Conservation (phyloP, 805 yeast genomes). For the Saturnispora mendoncae region DNA sequence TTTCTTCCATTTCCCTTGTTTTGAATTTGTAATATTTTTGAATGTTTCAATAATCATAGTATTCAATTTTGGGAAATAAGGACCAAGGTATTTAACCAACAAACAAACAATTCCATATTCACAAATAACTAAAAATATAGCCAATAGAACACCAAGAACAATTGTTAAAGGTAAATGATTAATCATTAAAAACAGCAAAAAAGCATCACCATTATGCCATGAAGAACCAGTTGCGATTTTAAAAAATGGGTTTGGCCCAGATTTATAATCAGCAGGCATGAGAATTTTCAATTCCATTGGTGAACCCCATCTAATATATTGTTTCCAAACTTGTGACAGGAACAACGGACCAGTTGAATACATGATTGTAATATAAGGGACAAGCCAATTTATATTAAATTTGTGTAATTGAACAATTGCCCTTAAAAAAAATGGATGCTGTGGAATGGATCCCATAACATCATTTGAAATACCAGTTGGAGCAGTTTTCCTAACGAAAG, state of each 20-base stretch:
- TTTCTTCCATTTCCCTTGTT: constrained; percentile 7
- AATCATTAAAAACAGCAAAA: constrained; percentile 63
- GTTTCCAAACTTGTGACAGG: constrained; percentile 79
- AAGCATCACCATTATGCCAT: constrained; percentile 89
- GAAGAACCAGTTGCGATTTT: constrained; percentile 75
- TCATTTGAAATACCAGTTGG: constrained; percentile 93
- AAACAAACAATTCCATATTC: constrained; percentile 37
- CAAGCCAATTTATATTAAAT: constrained; percentile 67
- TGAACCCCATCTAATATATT: constrained; percentile 73
- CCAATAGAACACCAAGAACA: constrained; percentile 57
- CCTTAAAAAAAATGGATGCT: constrained; percentile 75
- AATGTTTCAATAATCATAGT: constrained; percentile 2
- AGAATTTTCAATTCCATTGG: constrained; percentile 60
- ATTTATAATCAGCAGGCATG: constrained; percentile 65
- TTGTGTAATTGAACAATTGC: constrained; percentile 54
- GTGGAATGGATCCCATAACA: constrained; percentile 83
- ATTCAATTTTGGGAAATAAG: constrained; percentile 8
- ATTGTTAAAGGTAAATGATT: constrained; percentile 68
- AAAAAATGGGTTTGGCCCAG: constrained; percentile 55
- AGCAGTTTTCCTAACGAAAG: constrained; percentile 75
- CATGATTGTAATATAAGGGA: constrained; percentile 89
- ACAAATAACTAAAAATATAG: constrained; percentile 35
- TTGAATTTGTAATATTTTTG: neutral
- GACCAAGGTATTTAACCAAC: constrained; percentile 7
- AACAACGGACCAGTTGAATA: constrained; percentile 88